These are phyloP conservation scores for Cymbopogon flexuosus DNA, from an alignment of 202 grass and related monocot species.

Conservation along the genomic window DNA sequence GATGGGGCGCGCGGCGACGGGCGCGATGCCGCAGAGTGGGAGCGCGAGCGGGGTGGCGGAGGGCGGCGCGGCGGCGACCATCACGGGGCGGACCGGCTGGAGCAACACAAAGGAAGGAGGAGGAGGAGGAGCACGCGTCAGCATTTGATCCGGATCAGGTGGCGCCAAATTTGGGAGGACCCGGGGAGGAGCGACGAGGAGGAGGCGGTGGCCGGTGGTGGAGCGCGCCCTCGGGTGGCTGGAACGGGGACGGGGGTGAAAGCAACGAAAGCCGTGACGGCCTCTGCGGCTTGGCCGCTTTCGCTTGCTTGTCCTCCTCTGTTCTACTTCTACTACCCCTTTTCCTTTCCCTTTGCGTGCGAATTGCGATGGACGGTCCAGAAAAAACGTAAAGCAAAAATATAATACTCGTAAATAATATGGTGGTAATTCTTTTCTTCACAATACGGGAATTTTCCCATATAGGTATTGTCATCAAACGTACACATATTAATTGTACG, in stretches of 20 bases:
- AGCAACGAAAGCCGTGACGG: background rate
- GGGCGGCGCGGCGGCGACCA: conserved; percentile 22
- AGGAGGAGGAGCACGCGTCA: background rate
- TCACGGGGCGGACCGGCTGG: conserved; percentile 19
- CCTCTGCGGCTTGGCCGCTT: background rate
- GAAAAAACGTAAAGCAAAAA: background rate
- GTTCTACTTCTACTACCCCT: background rate
- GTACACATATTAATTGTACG: background rate
- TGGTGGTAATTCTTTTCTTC: background rate
- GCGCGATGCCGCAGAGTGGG: conserved; percentile 32
- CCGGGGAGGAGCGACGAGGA: background rate
- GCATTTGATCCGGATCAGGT: background rate
- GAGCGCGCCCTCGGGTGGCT: conserved; percentile 28
- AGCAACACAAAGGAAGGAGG: background rate
- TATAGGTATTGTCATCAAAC: background rate
- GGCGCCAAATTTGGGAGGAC: background rate
- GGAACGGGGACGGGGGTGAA: background rate
- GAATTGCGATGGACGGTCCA: conserved; percentile 1
- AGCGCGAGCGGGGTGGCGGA: background rate
- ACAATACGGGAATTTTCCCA: background rate
- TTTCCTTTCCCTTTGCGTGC: background rate
- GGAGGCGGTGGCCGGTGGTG: background rate
- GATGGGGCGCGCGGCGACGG: conserved; percentile 43
- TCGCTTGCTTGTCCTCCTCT: background rate
- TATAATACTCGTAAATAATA: background rate